phyloP scores from a whole-genome alignment of 1,284 basidiomycete species.

The Ceratobasidium theobromae region DNA sequence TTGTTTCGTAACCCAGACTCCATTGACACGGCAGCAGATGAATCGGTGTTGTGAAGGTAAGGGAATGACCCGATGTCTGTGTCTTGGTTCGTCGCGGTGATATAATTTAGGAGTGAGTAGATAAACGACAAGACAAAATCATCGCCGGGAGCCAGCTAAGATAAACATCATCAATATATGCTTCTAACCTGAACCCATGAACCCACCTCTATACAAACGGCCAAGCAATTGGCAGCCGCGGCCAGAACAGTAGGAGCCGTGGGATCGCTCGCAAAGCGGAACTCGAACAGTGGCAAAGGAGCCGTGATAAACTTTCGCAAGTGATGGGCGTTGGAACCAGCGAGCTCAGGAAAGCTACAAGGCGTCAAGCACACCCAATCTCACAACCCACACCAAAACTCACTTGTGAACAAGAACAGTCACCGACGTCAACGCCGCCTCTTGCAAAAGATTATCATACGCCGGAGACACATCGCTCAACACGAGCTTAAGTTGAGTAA shows the following conservation, averaged over 20 bases:
- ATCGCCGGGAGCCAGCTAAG: slow-evolving; percentile 79
- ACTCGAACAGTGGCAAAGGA: slow-evolving; percentile 85
- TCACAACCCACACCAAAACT: slow-evolving; percentile 35
- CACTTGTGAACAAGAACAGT: slow-evolving; percentile 82
- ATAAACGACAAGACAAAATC: slow-evolving; percentile 93
- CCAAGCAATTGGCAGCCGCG: slow-evolving; percentile 86
- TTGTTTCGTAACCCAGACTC: slow-evolving; percentile 62
- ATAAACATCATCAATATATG: not conserved
- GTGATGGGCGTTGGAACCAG: slow-evolving; percentile 73
- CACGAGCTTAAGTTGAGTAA: slow-evolving; percentile 70
- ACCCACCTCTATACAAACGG: slow-evolving; percentile 80
- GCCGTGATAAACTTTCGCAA: slow-evolving; percentile 87
- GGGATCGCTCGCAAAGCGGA: slow-evolving; percentile 73
- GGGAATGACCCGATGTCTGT: slow-evolving; percentile 51
- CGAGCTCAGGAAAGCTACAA: slow-evolving; percentile 75
- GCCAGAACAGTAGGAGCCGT: slow-evolving; percentile 73
- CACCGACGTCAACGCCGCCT: slow-evolving; percentile 80
- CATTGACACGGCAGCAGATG: slow-evolving; percentile 54
- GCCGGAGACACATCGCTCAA: slow-evolving; percentile 82
- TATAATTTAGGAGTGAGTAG: slow-evolving; percentile 92
- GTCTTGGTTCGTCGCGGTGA: slow-evolving; percentile 78
- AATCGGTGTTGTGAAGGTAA: slow-evolving; percentile 48
- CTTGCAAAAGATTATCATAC: slow-evolving; percentile 78
- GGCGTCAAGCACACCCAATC: not conserved
- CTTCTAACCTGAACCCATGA: not conserved